Evolutionary conservation across 345 rosid genomes (phyloP).

Genomic region (Lepidium sativum): DNA sequence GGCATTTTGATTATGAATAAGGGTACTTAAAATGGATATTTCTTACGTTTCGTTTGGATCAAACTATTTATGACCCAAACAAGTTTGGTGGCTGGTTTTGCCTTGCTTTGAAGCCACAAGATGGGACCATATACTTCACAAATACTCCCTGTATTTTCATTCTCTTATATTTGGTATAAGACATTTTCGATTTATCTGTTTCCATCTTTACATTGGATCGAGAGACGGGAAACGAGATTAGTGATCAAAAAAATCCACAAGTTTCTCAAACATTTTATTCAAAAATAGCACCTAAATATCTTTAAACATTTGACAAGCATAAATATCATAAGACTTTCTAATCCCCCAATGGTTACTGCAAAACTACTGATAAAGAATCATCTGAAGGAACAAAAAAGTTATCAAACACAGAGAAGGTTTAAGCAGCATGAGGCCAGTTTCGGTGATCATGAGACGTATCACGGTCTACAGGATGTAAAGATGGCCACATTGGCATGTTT

Average conservation of each 20-base stretch:
- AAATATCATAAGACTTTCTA: not conserved
- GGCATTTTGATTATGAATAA: not conserved
- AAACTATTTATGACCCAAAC: not conserved
- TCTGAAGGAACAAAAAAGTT: slow-evolving; percentile 3
- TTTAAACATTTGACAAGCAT: not conserved
- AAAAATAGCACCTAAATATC: slow-evolving; percentile 3
- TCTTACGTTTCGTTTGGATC: not conserved
- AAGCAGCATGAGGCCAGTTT: slow-evolving; percentile 74
- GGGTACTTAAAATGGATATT: not conserved
- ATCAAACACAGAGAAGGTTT: slow-evolving; percentile 12
- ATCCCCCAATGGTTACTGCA: not conserved
- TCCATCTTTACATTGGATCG: not conserved
- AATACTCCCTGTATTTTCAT: not conserved
- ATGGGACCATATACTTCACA: not conserved
- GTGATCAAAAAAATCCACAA: not conserved
- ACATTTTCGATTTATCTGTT: not conserved
- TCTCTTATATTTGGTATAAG: not conserved
- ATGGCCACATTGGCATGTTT: slow-evolving; percentile 81
- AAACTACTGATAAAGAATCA: slow-evolving; percentile 18
- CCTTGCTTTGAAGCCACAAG: slow-evolving; percentile 18
- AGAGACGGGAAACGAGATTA: not conserved
- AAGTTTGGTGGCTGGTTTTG: slow-evolving; percentile 11
- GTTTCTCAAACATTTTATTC: slow-evolving; percentile 12
- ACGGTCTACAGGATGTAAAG: slow-evolving; percentile 52
- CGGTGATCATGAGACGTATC: slow-evolving; percentile 85